Evolutionary conservation across 2,329 filamentous ascomycete species (phyloP).

Genomic region (Anthostomella pinea): DNA sequence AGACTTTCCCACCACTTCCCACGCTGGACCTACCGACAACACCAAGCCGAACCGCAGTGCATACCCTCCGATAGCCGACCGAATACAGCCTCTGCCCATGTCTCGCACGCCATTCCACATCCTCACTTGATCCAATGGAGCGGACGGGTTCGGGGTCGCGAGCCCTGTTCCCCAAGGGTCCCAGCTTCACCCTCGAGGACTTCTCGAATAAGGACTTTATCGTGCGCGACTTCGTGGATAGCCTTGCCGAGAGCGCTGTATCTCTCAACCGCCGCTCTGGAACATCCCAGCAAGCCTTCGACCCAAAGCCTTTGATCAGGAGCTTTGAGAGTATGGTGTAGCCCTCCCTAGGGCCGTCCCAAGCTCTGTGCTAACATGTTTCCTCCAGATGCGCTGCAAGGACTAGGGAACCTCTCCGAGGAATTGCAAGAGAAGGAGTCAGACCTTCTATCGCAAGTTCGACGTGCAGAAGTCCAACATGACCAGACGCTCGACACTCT

Average conservation of each 20-base stretch:
- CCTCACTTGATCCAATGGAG: constrained; percentile 37
- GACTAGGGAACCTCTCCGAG: constrained; percentile 69
- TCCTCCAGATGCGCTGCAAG: constrained; percentile 57
- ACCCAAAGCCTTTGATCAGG: constrained; percentile 93
- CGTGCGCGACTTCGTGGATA: constrained; percentile 95
- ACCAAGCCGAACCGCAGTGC: too few relatives aligned
- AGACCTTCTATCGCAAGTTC: constrained; percentile 83
- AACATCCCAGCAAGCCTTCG: constrained; percentile 65
- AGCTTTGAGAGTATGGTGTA: constrained; percentile 72
- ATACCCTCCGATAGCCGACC: too few relatives aligned
- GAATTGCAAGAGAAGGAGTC: constrained; percentile 89
- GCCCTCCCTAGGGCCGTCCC: constrained; percentile 2
- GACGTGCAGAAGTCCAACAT: constrained; percentile 88
- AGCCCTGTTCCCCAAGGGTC: constrained; percentile 72
- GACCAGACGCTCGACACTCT: constrained; percentile 85
- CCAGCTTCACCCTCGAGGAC: constrained; percentile 83
- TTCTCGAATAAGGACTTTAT: constrained; percentile 92
- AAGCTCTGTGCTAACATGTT: constrained; percentile 25
- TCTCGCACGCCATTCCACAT: constrained; percentile 11
- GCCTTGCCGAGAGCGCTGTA: constrained; percentile 79
- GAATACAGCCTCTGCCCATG: constrained; percentile 17
- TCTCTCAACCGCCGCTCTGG: constrained; percentile 78
- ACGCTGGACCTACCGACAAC: too few relatives aligned
- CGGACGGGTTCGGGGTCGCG: constrained; percentile 49
- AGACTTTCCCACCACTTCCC: too few relatives aligned